Evolutionary conservation across 2,329 filamentous ascomycete genomes (phyloP), one percentile per base, ranked within the genome.

Genomic region (Aureobasidium vineae): DNA sequence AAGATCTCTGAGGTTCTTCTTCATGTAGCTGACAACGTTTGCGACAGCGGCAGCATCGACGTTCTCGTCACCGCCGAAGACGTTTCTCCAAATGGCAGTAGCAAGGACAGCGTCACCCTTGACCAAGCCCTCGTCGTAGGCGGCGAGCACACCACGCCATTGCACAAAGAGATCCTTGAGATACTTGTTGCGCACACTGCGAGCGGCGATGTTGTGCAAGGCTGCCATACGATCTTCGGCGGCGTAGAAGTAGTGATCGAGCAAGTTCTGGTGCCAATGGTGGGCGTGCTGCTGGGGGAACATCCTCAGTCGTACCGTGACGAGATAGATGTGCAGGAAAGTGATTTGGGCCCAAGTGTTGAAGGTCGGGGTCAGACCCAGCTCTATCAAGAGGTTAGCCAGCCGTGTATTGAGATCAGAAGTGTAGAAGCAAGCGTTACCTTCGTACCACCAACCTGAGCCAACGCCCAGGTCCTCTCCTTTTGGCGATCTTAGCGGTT

Each of bases 341-440:
- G 93, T 95, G 52, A 98, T 89, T 78, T 98, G 93, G 23, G 92
- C 91, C 95, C 95, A 99, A 66, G 91, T 94, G 75, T 89, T 93
- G 78, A 99, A 99, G 0, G 92, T 98, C 0, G 92, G 91, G 38
- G 85, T 83, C 21, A 99, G 86, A 31, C 86, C 86, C 70, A 97
- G 86, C 61, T 88, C 91, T 96, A 73, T 52, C n/a, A 15, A 10
- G 31, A n/a, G 23, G 47, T 67, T 41, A 65, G 63, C 49, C 41
- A 26, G 28, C 13, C n/a, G 31, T 36, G 4, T 19, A 15, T 7
- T 8, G 26, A 41, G 13, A 16, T 13, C 8, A 15, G 7, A 33
- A 4, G 41, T 21, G 11, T n/a, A 13, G 8, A 38, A 26, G 28
- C 13, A 10, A 38, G 28, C 21, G 15, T 65, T 81, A 95, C 92